Evolutionary conservation across 2,329 filamentous ascomycete genomes (phyloP), one percentile per base, ranked within the genome.

Genomic region (Bretziella fagacearum): DNA sequence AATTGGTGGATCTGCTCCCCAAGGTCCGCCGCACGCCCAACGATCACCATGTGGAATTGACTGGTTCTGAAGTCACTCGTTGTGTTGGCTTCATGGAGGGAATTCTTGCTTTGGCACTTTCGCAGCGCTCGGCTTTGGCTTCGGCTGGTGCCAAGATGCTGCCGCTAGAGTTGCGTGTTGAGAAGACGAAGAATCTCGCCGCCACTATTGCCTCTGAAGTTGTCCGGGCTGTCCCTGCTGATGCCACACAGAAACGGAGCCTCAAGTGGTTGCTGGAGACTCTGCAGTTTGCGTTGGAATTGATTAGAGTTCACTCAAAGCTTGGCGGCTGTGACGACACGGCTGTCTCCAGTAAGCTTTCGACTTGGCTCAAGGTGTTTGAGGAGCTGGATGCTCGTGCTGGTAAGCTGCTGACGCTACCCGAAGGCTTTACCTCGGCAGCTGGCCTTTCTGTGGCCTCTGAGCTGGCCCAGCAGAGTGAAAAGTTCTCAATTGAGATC

Each of bases 1-100:
- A 83, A 57, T 69, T 84, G 25, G 65, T 95, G 23, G 83, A 89
- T 57, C 60, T 86, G 10, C 74, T 82, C 53, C 73, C 79, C 13
- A 71, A 72, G 53, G 73, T 81, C 43, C 74, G 89, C 55, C 67
- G 73, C 35, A 70, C 79, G 25, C 67, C 75, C 7, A 70, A 77
- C 53, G 79, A 84, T 44, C 85, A 93, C 60, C 85, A 83, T 0
- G 79, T 84, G 30, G 93, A 98, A 53, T 64, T 98, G 32, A 93
- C 81, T 37, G 71, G 77, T 35, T 79, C 84, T 6, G 85, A 95
- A 55, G 73, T 91, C 6, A 71, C 73, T 35, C 74, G 87, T 56
- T 87, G 85, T 58, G 72, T 83, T 42, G 85, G 85, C 0, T 84
- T 84, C 53, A 66, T 95, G n/a, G 91, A 98, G 59, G 85, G 87